Percentiles rank a stretch among this genome's conserved stretches.
Evolutionary conservation across 805 yeast genomes (phyloP).

Genomic region (Kluyveromyces lactis): DNA sequence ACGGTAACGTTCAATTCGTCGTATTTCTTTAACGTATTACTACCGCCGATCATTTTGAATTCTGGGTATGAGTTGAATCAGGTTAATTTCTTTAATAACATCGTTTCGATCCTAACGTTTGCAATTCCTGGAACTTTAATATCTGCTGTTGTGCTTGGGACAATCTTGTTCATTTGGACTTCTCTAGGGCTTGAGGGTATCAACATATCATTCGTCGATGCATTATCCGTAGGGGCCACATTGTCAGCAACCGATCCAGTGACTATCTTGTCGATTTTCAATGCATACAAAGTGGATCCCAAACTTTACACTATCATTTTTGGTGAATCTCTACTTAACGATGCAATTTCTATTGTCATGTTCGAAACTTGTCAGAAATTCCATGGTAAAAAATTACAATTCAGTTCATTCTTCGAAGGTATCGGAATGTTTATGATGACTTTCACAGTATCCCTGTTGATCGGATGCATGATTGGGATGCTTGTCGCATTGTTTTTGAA

Average conservation of each 20-base stretch:
- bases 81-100: slow-evolving; percentile 86
- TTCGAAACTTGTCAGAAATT: slow-evolving; percentile 97
- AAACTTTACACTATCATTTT: slow-evolving; percentile 93
- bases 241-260: slow-evolving; percentile 98
- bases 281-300: slow-evolving; percentile 97
- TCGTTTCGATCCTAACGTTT: slow-evolving; percentile 82
- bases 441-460: slow-evolving; percentile 80
- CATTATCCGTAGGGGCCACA: slow-evolving; percentile 95
- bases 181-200: slow-evolving; percentile 85
- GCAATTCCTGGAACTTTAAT: slow-evolving; percentile 97
- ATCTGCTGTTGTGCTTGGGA: slow-evolving; percentile 85
- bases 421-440: slow-evolving; percentile 88
- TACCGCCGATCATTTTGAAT: slow-evolving; percentile 94
- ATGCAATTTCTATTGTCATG: slow-evolving; percentile 98
- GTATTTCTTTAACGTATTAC: slow-evolving; percentile 84
- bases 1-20: slow-evolving; percentile 92
- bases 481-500: slow-evolving; percentile 83
- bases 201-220: slow-evolving; percentile 88
- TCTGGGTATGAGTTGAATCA: slow-evolving; percentile 96
- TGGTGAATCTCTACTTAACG: slow-evolving; percentile 92
- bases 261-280: slow-evolving; percentile 90
- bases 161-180: slow-evolving; percentile 82
- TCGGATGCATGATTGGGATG: slow-evolving; percentile 83
- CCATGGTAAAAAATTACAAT: slow-evolving; percentile 73
- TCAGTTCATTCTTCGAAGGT: slow-evolving; percentile 84